Base-by-base conservation (phyloP, 1,284 basidiomycete species). In the Malassezia dermatis region DNA sequence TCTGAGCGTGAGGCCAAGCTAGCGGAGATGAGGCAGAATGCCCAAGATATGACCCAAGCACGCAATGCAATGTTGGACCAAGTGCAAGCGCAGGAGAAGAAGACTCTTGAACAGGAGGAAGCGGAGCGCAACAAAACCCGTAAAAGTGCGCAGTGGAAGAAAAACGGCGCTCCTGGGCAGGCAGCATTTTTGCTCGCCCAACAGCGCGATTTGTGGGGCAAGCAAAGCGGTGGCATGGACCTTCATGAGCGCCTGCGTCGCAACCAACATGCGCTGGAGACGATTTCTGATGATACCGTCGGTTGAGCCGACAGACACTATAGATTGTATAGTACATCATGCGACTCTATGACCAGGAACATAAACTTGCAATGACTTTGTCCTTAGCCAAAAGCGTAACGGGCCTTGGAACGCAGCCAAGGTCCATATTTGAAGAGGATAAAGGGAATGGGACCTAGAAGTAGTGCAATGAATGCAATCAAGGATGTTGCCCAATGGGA, bases 21-120 rank as follows among this genome's bases (percentile, higher is more conserved):
- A 17, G 89, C 87, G 0, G 86, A 87, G 10, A 94, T 95, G 90
- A 78, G 83, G 24, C 75, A 80, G 1, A 82, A 85, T 60, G 90
- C 90, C 1, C 75, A 78, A 24, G 72, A 76, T 15, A 79, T 89
- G 78, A 79, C 80, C 7, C n/a, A 73, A 1, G 83, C 87, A 51
- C 81, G 88, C n/a, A 48, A 44, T 37, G 60, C 61, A 4, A 62
- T 64, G 43, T 49, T 73, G 11, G 48, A 49, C 15, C 62, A 61
- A 40, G 61, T 72, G 35, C 58, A 60, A 17, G 58, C 54, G 2
- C 55, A 66, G 19, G 71, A 73, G 39, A 48, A 50, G 1, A 58
- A 55, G 21, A 61, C 65, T 46, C 47, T 54, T 10, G 50, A 47
- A 19, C 47, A 48, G n/a, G 71, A 73, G 21, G 66, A 65, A 13